These are phyloP conservation scores for Aspergillus bertholletiae DNA, from an alignment of 495 filamentous ascomycete species.

Conservation along the genomic window DNA sequence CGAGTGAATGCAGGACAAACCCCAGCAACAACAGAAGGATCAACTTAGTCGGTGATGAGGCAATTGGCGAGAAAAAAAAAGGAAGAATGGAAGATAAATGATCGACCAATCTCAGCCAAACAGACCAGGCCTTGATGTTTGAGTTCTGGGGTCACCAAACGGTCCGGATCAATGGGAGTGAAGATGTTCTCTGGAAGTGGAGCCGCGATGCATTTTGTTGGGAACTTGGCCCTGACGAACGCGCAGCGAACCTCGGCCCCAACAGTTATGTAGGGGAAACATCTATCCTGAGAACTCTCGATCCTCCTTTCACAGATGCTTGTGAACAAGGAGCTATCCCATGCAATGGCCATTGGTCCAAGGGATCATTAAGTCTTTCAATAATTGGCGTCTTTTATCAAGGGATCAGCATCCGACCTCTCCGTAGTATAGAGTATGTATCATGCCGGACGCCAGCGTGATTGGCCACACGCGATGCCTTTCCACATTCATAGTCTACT, in stretches of 20 bases:
- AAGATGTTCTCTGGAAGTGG: conserved; percentile 11
- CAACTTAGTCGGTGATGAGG: not conserved
- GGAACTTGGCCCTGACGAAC: conserved; percentile 18
- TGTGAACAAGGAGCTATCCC: not conserved
- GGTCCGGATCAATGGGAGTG: conserved; percentile 2
- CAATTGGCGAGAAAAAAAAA: not conserved
- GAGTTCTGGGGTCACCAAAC: not conserved
- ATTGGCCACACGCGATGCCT: too few species aligned
- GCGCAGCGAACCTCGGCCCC: not conserved
- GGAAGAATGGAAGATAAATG: not conserved
- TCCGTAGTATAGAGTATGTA: too few species aligned
- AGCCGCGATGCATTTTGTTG: conserved; percentile 22
- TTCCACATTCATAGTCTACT: too few species aligned
- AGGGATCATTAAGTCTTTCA: too few species aligned
- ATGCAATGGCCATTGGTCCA: too few species aligned
- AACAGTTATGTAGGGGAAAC: not conserved
- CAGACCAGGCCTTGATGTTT: not conserved
- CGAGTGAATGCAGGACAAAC: not conserved
- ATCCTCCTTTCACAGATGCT: too few species aligned
- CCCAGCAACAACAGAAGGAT: not conserved
- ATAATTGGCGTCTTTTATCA: too few species aligned
- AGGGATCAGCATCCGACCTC: too few species aligned
- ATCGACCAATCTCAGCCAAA: not conserved
- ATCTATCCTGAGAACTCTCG: not conserved
- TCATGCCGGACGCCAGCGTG: too few species aligned